Evolutionary conservation across 2,329 filamentous ascomycete species (phyloP), one percentile per base, ranked within the genome.

Genomic region (Botrytis squamosa): DNA sequence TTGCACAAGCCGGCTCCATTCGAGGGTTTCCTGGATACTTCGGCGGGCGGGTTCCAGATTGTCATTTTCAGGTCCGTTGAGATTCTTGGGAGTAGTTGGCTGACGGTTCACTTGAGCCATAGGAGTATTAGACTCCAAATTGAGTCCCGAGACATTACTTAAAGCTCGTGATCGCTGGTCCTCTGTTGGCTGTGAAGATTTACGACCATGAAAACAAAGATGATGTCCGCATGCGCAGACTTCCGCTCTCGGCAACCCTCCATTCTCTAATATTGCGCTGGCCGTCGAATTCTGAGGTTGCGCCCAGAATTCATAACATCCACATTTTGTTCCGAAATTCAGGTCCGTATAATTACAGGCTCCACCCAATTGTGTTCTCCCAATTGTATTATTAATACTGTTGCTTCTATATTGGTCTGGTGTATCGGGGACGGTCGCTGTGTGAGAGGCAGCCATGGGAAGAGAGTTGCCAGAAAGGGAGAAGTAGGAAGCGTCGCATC

Each of bases 171-270:
- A 57, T 60, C 62, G 69, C 46, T 75, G 68, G 63, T 63, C 44
- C 44, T 46, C 66, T 52, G 36, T 60, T 74, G 69, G 75, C 73
- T 46, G 77, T 73, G 42, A 52, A 40, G 52, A 22, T 55, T 75
- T 75, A 71, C 75, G 74, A 67, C 83, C 80, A 81, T 89, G 87
- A 78, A 85, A 88, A 80, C 87, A 88, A 10, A 86, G 86, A 83
- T 89, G 87, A 79, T 89, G 87, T 59, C 85, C 85, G 77, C 87
- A 89, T 72, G 86, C 84, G 80, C 87, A 89, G 38, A 78, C 76
- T 33, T 75, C 80, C 29, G 77, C 75, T 72, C 73, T 64, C 44
- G 59, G 70, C 65, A 65, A 70, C 52, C 64, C 57, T 29, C 64
- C 71, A 60, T 49, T 69, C 60, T 42, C 73, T 42, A 67, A 38